A percentile compares a stretch with the other conserved stretches of the same genome.
Conservation (phyloP, 1,284 basidiomycete genomes). For the Xanthoconium separans region DNA sequence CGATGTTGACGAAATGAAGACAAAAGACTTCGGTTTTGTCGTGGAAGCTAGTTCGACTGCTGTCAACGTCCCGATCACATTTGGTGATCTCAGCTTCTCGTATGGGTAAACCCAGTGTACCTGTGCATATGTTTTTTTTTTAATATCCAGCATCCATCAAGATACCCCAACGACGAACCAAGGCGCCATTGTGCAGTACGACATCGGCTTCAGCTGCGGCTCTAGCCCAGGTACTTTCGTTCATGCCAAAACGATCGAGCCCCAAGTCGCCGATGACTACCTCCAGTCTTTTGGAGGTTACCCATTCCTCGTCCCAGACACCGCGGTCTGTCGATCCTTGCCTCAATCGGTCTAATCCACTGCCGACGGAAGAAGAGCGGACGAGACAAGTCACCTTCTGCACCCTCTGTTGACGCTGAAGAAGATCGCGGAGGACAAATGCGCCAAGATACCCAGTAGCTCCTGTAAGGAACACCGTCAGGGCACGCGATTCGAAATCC, state of each 20-base stretch:
- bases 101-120: constrained; percentile 99
- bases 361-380: constrained; percentile 65
- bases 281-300: constrained; percentile 67
- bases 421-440: constrained; percentile 85
- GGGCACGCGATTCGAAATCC: constrained; percentile 50
- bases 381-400: constrained; percentile 91
- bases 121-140: constrained; percentile 38
- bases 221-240: constrained; percentile 62
- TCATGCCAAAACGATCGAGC: constrained; percentile 75
- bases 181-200: constrained; percentile 93
- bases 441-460: constrained; percentile 97
- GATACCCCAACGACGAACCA: constrained; percentile 54
- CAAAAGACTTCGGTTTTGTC: constrained; percentile 77
- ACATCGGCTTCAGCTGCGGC: constrained; percentile 79
- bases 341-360: constrained; percentile 71
- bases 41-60: constrained; percentile 79
- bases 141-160: not conserved
- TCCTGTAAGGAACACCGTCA: constrained; percentile 93
- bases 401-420: constrained; percentile 63
- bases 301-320: constrained; percentile 95
- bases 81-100: constrained; percentile 87
- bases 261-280: constrained; percentile 90
- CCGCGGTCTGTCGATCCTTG: constrained; percentile 81
- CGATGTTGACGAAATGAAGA: constrained; percentile 94
- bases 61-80: constrained; percentile 88